These are phyloP conservation scores for Kwoniella pini DNA, from an alignment of 768 basidiomycete genomes.

Conservation along the genomic window DNA sequence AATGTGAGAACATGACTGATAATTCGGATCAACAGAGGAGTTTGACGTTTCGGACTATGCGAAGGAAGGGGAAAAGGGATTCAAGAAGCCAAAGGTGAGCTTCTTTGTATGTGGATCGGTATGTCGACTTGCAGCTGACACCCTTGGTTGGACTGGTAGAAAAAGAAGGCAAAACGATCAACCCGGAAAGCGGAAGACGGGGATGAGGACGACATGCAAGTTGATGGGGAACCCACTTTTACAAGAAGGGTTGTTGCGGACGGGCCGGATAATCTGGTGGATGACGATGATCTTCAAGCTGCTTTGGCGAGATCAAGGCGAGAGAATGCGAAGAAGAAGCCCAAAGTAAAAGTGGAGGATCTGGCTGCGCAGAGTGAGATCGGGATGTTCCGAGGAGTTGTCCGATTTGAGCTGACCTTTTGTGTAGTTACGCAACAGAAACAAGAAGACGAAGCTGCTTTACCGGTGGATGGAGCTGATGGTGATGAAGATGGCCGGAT, in stretches of 20 bases:
- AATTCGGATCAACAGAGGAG: constrained; percentile 64
- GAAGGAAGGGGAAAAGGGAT: constrained; percentile 86
- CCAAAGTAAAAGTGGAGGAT: constrained; percentile 78
- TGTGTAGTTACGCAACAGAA: constrained; percentile 39
- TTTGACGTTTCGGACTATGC: constrained; percentile 81
- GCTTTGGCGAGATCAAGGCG: constrained; percentile 82
- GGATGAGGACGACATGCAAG: constrained; percentile 66
- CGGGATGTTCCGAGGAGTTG: no score
- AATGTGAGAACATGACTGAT: neutral
- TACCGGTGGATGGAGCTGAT: constrained; percentile 54
- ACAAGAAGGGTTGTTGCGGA: constrained; percentile 64
- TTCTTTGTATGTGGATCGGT: no score
- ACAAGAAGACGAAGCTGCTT: constrained; percentile 57
- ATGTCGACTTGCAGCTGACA: no score
- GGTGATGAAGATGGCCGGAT: constrained; percentile 60
- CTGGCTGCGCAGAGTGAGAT: constrained; percentile 72
- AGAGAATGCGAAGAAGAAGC: constrained; percentile 73
- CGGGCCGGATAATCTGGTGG: constrained; percentile 85
- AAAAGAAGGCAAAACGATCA: constrained; percentile 82
- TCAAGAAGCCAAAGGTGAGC: constrained; percentile 87
- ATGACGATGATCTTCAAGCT: constrained; percentile 97
- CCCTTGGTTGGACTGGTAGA: constrained; percentile 58
- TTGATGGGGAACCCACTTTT: constrained; percentile 72
- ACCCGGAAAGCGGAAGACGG: constrained; percentile 66
- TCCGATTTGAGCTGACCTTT: neutral